Conservation (phyloP, 1,284 basidiomycete genomes). For the Hymenochaete sp. region DNA sequence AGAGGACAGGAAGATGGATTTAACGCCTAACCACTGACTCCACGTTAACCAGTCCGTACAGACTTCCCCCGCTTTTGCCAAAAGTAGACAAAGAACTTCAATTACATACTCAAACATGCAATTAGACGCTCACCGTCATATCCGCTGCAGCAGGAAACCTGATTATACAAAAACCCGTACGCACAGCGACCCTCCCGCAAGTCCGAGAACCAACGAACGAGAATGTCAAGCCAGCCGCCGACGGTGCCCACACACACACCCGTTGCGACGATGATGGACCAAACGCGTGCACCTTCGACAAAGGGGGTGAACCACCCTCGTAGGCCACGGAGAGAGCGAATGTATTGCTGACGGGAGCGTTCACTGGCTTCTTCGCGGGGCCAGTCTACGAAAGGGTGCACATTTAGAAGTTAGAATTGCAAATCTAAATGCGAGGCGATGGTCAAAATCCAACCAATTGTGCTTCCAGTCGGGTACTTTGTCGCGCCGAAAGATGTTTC, state of each 20-base stretch:
- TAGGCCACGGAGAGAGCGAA: conserved; percentile 45
- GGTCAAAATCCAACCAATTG: conserved; percentile 17
- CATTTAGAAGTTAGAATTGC: neutral
- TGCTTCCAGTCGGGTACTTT: conserved; percentile 14
- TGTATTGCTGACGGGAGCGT: conserved; percentile 43
- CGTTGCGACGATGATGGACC: conserved; percentile 59
- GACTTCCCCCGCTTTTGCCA: conserved; percentile 56
- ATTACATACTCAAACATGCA: neutral
- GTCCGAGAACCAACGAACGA: conserved; percentile 70
- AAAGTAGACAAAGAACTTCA: neutral
- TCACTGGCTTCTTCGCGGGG: conserved; percentile 58
- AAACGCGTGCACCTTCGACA: conserved; percentile 51
- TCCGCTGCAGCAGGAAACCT: conserved; percentile 66
- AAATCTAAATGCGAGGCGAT: too few species aligned
- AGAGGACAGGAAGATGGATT: conserved; percentile 48
- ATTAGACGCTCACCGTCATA: conserved; percentile 50
- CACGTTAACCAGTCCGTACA: conserved; percentile 66
- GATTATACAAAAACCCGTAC: conserved; percentile 68
- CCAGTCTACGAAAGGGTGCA: conserved; percentile 69
- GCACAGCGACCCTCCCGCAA: conserved; percentile 61
- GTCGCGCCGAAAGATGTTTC: neutral
- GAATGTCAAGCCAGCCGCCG: conserved; percentile 66
- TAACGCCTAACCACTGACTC: conserved; percentile 49
- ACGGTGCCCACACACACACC: conserved; percentile 61
- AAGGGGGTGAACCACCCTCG: conserved; percentile 46